phyloP scores from a whole-genome alignment of 768 basidiomycete species.

The Brasilioporus rufonigricans region DNA sequence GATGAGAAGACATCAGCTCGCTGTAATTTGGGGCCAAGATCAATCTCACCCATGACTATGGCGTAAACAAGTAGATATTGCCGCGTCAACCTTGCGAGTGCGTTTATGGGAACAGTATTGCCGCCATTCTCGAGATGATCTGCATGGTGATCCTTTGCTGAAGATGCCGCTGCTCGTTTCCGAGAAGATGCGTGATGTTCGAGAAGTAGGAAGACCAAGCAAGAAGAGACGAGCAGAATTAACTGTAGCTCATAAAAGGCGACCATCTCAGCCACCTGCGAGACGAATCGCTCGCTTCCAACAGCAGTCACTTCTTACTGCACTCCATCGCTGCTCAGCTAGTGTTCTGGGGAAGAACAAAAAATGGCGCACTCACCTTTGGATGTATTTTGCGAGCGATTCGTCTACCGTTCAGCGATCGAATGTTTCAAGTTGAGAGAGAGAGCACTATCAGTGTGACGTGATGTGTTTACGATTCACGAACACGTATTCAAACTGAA shows the following conservation, averaged over 20 bases:
- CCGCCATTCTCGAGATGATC: slow-evolving; percentile 34
- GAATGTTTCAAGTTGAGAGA: background rate
- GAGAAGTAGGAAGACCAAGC: slow-evolving; percentile 34
- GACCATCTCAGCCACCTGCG: slow-evolving; percentile 19
- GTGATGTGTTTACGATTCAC: background rate
- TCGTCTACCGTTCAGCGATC: background rate
- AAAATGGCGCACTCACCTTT: slow-evolving; percentile 12
- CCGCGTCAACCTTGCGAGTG: slow-evolving; percentile 35
- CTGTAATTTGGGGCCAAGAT: background rate
- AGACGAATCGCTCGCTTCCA: background rate
- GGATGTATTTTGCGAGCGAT: background rate
- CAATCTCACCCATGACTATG: slow-evolving; percentile 66
- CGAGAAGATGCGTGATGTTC: slow-evolving; percentile 32
- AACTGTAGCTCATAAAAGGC: slow-evolving; percentile 44
- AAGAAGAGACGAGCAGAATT: slow-evolving; percentile 34
- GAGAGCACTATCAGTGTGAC: background rate
- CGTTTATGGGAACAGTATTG: slow-evolving; percentile 15
- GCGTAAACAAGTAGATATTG: slow-evolving; percentile 69
- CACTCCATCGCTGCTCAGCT: background rate
- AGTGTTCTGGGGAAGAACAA: background rate
- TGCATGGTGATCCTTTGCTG: slow-evolving; percentile 25
- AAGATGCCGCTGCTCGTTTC: slow-evolving; percentile 16
- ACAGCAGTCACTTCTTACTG: background rate
- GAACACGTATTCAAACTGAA: background rate
- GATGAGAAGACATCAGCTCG: background rate